Evolutionary conservation across 108 stramenopile genomes (phyloP).

Genomic region (Discostella pseudostelligera): DNA sequence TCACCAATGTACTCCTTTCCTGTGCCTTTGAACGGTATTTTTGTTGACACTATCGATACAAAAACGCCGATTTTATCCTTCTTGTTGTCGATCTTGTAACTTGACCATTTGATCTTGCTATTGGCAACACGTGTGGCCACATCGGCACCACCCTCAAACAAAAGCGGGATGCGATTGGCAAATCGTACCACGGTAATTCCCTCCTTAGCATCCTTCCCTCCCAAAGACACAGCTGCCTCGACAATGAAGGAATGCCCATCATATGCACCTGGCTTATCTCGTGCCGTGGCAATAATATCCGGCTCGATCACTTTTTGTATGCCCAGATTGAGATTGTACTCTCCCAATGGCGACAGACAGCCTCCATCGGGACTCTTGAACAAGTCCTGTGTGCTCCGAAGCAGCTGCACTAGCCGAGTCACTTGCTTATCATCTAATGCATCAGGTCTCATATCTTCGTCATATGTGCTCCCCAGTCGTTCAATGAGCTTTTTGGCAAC

Average conservation of each 20-base stretch:
- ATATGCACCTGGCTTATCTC: slow-evolving; percentile 74
- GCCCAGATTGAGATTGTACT: slow-evolving; percentile 97
- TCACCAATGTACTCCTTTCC: slow-evolving; percentile 95
- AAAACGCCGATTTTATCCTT: slow-evolving; percentile 93
- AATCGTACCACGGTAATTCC: slow-evolving; percentile 93
- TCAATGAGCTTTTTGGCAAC: slow-evolving; percentile 66
- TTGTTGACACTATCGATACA: slow-evolving; percentile 94
- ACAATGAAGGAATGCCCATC: slow-evolving; percentile 97
- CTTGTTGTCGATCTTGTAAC: slow-evolving; percentile 95
- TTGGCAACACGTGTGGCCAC: slow-evolving; percentile 90
- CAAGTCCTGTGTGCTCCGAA: slow-evolving; percentile 63
- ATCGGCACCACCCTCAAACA: slow-evolving; percentile 96
- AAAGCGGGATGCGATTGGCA: slow-evolving; percentile 96
- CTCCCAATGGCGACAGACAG: slow-evolving; percentile 92
- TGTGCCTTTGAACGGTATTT: slow-evolving; percentile 98
- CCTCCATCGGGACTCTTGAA: slow-evolving; percentile 91
- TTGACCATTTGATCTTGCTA: slow-evolving; percentile 86
- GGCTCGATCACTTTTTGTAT: slow-evolving; percentile 93
- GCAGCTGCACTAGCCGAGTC: slow-evolving; percentile 82
- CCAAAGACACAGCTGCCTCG: slow-evolving; percentile 95
- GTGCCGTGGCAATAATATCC: slow-evolving; percentile 79
- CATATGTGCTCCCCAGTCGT: slow-evolving; percentile 55
- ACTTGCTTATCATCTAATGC: slow-evolving; percentile 68
- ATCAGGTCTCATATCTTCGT: slow-evolving; percentile 52
- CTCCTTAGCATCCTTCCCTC: slow-evolving; percentile 88